Base-by-base conservation (phyloP, 2,329 filamentous ascomycete genomes). In the Microdochium bolleyi region DNA sequence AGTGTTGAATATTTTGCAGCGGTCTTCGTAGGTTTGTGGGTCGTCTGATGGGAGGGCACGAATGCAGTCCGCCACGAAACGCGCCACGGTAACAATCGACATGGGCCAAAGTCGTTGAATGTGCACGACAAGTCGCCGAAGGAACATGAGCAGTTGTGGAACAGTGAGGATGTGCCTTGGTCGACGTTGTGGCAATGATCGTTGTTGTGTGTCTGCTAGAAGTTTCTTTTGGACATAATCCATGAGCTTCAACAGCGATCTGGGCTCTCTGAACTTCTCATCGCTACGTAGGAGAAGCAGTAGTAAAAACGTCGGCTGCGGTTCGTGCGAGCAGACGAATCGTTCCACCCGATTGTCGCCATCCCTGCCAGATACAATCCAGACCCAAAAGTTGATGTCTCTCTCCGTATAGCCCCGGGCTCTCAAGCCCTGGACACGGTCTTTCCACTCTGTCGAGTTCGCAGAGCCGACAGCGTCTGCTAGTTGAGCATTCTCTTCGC, bases 291-390 rank as follows among this genome's bases (percentile, higher is more conserved):
- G 56, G 7, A 75, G 56, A 24, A 70, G 54, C 24, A 66, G 57
- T 2, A 73, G 57, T 8, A 76, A 56, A 34, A 75, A 76, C 3
- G 70, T 55, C 2, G 73, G 73, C 52, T 70, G 72, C 8, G 61
- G 64, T 9, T 54, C 57, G 24, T 66, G 58, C 19, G 57, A 62
- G 1, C 63, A 65, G 38, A 70, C 50, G 22, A 75, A 64, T 11
- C 72, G 66, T 48, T 66, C 56, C 7, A 70, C 60, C 14, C 67
- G 67, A 41, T 50, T 58, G 52, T 74, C 72, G 8, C 65, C 64
- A 49, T 66, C 58, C 7, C 63, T 54, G 0, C 62, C 68, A 0
- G 61, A 64, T 19, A 76, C 49, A 24, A 76, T 71, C 70, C 70
- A 73, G 41, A 68, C 52, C 72, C 73, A 75, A 38, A 69, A 67